Evolutionary conservation across 331 rosid species (phyloP), one percentile per base, ranked within the genome.

Genomic region (Malus hybrid): DNA sequence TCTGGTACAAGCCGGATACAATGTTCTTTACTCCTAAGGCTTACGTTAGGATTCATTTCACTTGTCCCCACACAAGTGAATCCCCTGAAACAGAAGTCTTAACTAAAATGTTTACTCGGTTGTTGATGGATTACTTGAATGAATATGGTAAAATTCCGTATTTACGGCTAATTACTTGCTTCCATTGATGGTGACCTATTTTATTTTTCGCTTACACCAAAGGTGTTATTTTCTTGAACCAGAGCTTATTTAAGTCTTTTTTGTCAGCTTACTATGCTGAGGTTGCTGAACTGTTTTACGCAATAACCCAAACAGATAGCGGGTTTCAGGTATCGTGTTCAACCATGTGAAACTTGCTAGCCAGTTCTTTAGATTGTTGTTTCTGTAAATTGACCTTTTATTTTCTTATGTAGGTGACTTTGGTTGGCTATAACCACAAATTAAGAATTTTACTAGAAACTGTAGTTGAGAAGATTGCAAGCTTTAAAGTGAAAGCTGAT

Each of bases 111-210:
- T 94, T 94, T 82, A 90, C 93, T 1, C 84, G 81, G 70, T 80
- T 94, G 65, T 84, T 94, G 78, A 90, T 91, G 95, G 98, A 94
- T 83, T 91, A 88, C 85, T 84, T 94, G 92, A 94, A 94, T 80
- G 98, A 94, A 75, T 86, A 90, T 78, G 98, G 98, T 94, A 72
- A 81, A 44, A 83, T 69, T 67, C 72, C 56, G 20, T 67, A 7
- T 12, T 14, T 56, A 16, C 36, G 0, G 27, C 39, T 44, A n/a
- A 65, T 6, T 10, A 34, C 67, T 31, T 52, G 28, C 22, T 24
- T 31, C 42, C 62, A 20, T 10, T 44, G 28, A 19, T 19, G n/a
- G 55, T 39, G 44, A 10, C 67, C 46, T 36, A 56, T 70, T 32
- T 71, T 52, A 6, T 24, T 7, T 3, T 10, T 18, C 7, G 20